phyloP scores from a whole-genome alignment of 75 land plant genomes.

The Pinus tabuliformis region DNA sequence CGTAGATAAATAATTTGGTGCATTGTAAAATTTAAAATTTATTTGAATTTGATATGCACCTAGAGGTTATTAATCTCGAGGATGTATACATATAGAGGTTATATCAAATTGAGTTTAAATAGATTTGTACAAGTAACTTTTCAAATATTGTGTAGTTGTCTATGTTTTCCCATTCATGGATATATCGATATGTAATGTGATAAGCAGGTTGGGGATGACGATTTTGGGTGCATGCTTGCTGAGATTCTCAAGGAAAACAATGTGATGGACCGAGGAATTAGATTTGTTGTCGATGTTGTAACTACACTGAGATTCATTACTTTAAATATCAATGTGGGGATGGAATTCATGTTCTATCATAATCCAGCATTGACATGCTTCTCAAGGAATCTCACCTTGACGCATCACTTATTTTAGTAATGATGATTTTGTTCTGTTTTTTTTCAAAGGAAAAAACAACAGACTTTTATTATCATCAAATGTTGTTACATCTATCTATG shows the following conservation, averaged over 20 bases:
- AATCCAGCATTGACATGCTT: conserved; percentile 79
- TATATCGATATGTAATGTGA: background rate
- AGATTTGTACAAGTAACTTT: background rate
- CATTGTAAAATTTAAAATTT: no score
- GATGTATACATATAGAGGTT: no score
- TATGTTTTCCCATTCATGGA: background rate
- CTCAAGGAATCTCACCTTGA: conserved; percentile 53
- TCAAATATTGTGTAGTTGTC: background rate
- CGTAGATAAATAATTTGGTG: no score
- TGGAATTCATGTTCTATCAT: conserved; percentile 81
- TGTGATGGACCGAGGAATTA: conserved; percentile 47
- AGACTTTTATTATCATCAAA: no score
- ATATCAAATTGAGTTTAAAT: background rate
- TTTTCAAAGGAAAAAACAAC: no score
- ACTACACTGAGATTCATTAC: conserved; percentile 84
- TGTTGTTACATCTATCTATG: no score
- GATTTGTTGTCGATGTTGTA: conserved; percentile 58
- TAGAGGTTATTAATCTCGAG: no score
- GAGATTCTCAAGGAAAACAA: conserved; percentile 59
- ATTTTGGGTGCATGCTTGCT: conserved; percentile 80
- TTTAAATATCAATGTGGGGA: conserved; percentile 61
- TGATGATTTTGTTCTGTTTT: no score
- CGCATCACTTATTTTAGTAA: background rate
- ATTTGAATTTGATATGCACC: no score
- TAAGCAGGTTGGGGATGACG: conserved; percentile 70